Evolutionary conservation across 2,329 filamentous ascomycete genomes (phyloP).

Genomic region (Fusarium floridanum): DNA sequence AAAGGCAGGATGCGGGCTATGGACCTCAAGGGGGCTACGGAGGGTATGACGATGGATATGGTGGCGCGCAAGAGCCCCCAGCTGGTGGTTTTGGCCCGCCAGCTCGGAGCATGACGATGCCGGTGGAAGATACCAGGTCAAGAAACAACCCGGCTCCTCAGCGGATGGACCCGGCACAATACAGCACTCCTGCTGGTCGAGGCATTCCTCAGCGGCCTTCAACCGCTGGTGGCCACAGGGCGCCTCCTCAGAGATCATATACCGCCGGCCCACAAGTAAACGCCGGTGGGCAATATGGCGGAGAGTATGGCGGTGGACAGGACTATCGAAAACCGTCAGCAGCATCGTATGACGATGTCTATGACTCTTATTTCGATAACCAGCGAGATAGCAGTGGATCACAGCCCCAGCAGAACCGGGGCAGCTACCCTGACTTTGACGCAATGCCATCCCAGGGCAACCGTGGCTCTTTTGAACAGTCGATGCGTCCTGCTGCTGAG

Average conservation of each 20-base stretch:
- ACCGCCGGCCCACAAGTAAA: conserved; percentile 56
- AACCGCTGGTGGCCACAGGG: conserved; percentile 66
- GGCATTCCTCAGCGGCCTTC: conserved; percentile 66
- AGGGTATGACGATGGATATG: conserved; percentile 47
- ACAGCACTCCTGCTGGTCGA: conserved; percentile 59
- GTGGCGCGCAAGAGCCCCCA: conserved; percentile 47
- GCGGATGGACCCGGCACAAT: conserved; percentile 60
- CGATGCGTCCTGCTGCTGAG: conserved; percentile 56
- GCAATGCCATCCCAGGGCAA: conserved; percentile 50
- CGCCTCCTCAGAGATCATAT: conserved; percentile 67
- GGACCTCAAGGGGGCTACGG: conserved; percentile 42
- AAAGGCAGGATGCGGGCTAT: conserved; percentile 42
- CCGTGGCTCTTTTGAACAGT: conserved; percentile 62
- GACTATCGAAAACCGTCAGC: conserved; percentile 48
- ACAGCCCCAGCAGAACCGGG: conserved; percentile 37
- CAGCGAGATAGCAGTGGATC: conserved; percentile 46
- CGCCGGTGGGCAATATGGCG: conserved; percentile 51
- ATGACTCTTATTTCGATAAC: conserved; percentile 67
- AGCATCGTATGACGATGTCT: conserved; percentile 64
- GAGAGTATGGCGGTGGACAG: conserved; percentile 49
- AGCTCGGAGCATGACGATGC: conserved; percentile 73
- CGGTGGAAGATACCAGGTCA: conserved; percentile 60
- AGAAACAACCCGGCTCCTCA: conserved; percentile 54
- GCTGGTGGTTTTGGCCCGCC: conserved; percentile 64
- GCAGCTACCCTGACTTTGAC: conserved; percentile 59